Base-by-base conservation (phyloP, 768 basidiomycete genomes). In the Mycena maculata region DNA sequence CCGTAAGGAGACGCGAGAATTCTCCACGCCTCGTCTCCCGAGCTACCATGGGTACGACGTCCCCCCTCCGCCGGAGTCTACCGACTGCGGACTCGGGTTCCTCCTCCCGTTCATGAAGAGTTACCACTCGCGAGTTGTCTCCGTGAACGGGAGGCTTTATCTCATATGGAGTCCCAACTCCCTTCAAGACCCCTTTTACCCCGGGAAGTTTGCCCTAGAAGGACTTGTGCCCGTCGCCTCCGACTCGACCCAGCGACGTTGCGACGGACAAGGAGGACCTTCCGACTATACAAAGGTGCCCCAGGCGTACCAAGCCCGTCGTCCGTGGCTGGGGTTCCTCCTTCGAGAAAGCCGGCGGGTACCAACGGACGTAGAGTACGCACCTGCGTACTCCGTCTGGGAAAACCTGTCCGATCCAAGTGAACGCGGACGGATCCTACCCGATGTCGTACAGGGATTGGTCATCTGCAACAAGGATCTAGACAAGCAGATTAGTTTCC, bases 201-300 rank as follows among this genome's bases (percentile, higher is more conserved):
- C 72, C 0, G 69, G 71, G 5, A 3, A 9, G 5, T 38, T 7
- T n/a, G 22, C 6, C 16, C 18, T n/a, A 8, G 8, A 13, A 12
- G 44, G 31, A 2, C 27, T 12, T 1, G 30, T 59, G 5, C n/a
- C 22, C 2, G 9, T 42, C 2, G n/a, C 30, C 1, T 18, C 12
- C 22, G 57, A 59, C 1, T 10, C 20, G 22, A 4, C 15, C 61
- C 45, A 68, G 33, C 31, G 52, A 5, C 39, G 67, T 1, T 63
- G 42, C 56, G 67, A 72, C 16, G 69, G 73, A 0, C 71, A 67
- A 27, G 31, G 61, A 0, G 71, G 71, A 20, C 56, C 52, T 4
- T 72, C 66, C 28, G 71, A 74, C 36, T 66, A 45, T 15, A 65
- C 68, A 4, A 20, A 38, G 33, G 57, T 48, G 2, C 44, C 57